These are phyloP conservation scores for Podila clonocystis DNA, from an alignment of 192 early-diverging fungal genomes.

Conservation along the genomic window DNA sequence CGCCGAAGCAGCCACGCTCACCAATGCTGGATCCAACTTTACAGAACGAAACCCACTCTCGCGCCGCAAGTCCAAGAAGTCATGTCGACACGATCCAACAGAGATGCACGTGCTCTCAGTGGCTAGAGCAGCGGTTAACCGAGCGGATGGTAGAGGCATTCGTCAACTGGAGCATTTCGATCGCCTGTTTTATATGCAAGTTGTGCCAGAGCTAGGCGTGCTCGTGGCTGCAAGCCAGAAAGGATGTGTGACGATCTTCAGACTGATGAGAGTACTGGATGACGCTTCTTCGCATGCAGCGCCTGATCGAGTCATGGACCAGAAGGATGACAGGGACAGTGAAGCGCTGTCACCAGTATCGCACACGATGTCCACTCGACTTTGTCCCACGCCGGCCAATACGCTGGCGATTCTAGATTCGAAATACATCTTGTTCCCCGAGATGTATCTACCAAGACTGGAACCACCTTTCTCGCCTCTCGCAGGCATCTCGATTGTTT, in stretches of 20 bases:
- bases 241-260: slow-evolving; percentile 35
- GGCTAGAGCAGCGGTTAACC: slow-evolving; percentile 28
- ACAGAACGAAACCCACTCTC: too few species aligned
- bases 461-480: slow-evolving; percentile 23
- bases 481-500: slow-evolving; percentile 21
- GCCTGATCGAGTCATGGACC: background rate
- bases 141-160: slow-evolving; percentile 30
- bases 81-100: background rate
- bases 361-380: background rate
- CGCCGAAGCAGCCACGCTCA: too few species aligned
- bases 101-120: slow-evolving; percentile 31
- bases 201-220: slow-evolving; percentile 32
- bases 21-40: too few species aligned
- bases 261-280: slow-evolving; percentile 26
- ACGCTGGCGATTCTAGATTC: background rate
- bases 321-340: background rate
- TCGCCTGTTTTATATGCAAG: slow-evolving; percentile 39
- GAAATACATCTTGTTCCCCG: slow-evolving; percentile 39
- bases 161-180: slow-evolving; percentile 47
- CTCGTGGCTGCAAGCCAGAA: slow-evolving; percentile 50
- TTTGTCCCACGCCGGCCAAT: background rate
- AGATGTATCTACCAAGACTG: slow-evolving; percentile 39
- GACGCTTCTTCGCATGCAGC: background rate
- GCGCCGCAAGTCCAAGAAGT: too few species aligned
- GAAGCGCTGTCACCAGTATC: background rate